Evolutionary conservation across 768 basidiomycete genomes (phyloP).

Genomic region (Fistulinella prunicolor): DNA sequence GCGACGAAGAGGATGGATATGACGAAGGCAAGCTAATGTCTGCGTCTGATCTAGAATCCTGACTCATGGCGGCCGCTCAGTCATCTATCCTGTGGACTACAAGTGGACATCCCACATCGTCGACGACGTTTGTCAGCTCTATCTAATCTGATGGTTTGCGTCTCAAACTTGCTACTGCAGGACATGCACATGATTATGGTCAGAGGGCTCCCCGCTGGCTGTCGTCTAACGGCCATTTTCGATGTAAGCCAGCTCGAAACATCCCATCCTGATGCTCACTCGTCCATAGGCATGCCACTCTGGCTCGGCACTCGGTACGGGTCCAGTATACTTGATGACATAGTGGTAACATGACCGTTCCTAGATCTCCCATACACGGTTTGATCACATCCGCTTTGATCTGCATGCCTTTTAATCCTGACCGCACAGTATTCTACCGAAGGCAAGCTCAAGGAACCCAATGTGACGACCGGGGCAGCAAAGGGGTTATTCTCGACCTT

Average conservation of each 20-base stretch:
- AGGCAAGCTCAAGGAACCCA: conserved; percentile 93
- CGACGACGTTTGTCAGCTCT: conserved; percentile 69
- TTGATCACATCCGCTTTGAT: conserved; percentile 12
- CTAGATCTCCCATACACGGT: conserved; percentile 70
- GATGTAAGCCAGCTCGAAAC: conserved; percentile 50
- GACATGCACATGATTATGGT: conserved; percentile 80
- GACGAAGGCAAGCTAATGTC: conserved; percentile 60
- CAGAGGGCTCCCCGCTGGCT: conserved; percentile 74
- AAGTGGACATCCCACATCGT: conserved; percentile 72
- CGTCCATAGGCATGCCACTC: conserved; percentile 74
- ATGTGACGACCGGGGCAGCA: conserved; percentile 82
- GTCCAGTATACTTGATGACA: neutral
- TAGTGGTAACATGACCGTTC: neutral
- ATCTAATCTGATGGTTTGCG: neutral
- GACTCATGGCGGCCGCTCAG: conserved; percentile 34
- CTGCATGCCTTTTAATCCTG: neutral
- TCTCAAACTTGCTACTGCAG: conserved; percentile 35
- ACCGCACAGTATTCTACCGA: conserved; percentile 80
- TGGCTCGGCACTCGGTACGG: conserved; percentile 77
- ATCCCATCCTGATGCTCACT: neutral
- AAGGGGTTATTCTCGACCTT: conserved; percentile 81
- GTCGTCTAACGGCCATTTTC: conserved; percentile 82
- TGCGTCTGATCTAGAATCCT: conserved; percentile 4
- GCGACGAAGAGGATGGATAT: conserved; percentile 80
- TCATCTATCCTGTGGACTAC: conserved; percentile 83